Evolutionary conservation across 192 early-diverging fungal species (phyloP).

Genomic region (Entomortierella chlamydospora): DNA sequence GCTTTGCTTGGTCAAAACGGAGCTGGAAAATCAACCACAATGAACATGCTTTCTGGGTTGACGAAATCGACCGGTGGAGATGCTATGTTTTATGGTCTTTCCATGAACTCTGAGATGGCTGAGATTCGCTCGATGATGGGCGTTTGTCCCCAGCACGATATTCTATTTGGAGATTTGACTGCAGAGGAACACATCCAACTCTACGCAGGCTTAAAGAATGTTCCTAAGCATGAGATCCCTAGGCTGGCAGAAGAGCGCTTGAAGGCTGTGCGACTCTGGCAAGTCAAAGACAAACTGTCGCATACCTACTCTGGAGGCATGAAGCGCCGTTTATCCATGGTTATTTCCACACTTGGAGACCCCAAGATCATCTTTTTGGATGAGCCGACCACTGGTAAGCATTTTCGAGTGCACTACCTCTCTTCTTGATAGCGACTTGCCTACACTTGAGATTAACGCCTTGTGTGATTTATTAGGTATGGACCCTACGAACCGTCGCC

Average conservation of each 20-base stretch:
- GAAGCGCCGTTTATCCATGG: slow-evolving; percentile 78
- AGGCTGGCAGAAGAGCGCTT: slow-evolving; percentile 73
- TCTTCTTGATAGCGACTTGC: too few species aligned
- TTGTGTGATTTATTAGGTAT: slow-evolving; percentile 60
- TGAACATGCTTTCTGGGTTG: slow-evolving; percentile 81
- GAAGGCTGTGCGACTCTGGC: slow-evolving; percentile 73
- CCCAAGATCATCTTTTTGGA: slow-evolving; percentile 77
- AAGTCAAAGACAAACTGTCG: slow-evolving; percentile 70
- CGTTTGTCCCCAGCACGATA: slow-evolving; percentile 82
- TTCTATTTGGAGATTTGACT: slow-evolving; percentile 81
- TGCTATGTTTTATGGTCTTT: slow-evolving; percentile 72
- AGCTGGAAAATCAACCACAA: slow-evolving; percentile 84
- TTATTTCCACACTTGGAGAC: slow-evolving; percentile 80
- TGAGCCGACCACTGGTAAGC: slow-evolving; percentile 66
- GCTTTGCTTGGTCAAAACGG: slow-evolving; percentile 82
- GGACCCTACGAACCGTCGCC: slow-evolving; percentile 84
- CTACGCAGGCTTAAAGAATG: slow-evolving; percentile 83
- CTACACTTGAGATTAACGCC: neutral
- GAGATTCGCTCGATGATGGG: slow-evolving; percentile 79
- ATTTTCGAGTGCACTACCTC: neutral
- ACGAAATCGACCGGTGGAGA: slow-evolving; percentile 75
- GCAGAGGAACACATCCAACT: slow-evolving; percentile 79
- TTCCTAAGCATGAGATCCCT: slow-evolving; percentile 62
- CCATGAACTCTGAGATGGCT: slow-evolving; percentile 68
- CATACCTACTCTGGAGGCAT: slow-evolving; percentile 81